Base-by-base conservation (phyloP, 768 basidiomycete species). In the Coprinellus micaceus region DNA sequence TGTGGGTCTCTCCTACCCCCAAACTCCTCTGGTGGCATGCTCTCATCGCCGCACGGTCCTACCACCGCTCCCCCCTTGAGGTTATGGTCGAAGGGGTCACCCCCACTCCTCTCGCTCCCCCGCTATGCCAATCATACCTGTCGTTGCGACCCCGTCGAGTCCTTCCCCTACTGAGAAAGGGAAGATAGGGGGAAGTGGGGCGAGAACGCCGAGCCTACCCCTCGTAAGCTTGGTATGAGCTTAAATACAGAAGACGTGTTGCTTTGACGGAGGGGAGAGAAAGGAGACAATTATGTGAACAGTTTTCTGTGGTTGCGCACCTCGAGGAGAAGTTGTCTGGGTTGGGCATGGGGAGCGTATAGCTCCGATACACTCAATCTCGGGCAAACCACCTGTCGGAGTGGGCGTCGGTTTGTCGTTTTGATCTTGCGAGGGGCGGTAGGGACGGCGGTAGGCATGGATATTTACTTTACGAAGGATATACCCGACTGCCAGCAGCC, bases 271-370 rank as follows among this genome's bases (percentile, higher is more conserved):
- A 79, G 88, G 44, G 88, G 89, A 2, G 83, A 89, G 66, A 82
- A 78, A 48, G 88, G 89, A 0, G 89, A 92, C 63, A 87, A 91
- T 92, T 93, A 71, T 93, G 91, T 91, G 77, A 88, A 57, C 78
- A 90, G 37, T 93, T 92, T 70, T 89, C 86, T 58, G 90, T 91
- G 76, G 84, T 92, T 59, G 89, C 83, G 9, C 88, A 83, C 65
- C 83, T 85, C 57, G 84, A 88, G 61, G 74, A 72, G 55, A 64
- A 63, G 54, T 77, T 74, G 58, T 67, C 71, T 3, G 47, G 64
- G 7, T 59, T 67, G 10, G 64, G 76, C 64, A 83, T 73, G 58
- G 69, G 82, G 62, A 88, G 86, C 59, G 70, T n/a, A 6, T 92
- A 91, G 90, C 74, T 92, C 36, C 70, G 67, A 48, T 83, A 90